Evolutionary conservation across 2,329 filamentous ascomycete species (phyloP).

Genomic region (Ceratocystis colombiana): DNA sequence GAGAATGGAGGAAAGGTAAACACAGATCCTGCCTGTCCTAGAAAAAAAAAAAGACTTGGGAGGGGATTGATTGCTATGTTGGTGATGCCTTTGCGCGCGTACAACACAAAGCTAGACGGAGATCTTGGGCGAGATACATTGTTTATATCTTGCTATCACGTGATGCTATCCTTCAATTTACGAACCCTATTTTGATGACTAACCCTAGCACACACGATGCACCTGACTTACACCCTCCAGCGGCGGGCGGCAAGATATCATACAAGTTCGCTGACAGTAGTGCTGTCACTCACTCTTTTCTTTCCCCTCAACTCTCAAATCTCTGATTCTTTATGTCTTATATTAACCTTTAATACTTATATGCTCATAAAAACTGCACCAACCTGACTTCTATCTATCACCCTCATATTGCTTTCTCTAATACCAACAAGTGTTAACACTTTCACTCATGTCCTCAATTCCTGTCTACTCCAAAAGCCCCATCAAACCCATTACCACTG

Average conservation of each 20-base stretch:
- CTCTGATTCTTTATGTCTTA: background rate
- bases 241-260: background rate
- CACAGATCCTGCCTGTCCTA: too few species aligned
- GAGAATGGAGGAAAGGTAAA: too few species aligned
- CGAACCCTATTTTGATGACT: background rate
- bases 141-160: background rate
- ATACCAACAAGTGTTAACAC: background rate
- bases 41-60: too few species aligned
- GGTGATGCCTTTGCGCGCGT: background rate
- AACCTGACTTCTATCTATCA: background rate
- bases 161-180: background rate
- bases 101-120: background rate
- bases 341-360: background rate
- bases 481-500: constrained; percentile 38
- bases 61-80: background rate
- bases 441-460: constrained; percentile 47
- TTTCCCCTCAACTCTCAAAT: background rate
- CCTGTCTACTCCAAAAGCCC: constrained; percentile 50
- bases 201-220: background rate
- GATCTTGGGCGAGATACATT: background rate
- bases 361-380: background rate
- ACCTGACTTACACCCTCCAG: background rate
- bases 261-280: background rate
- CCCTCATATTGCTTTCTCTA: background rate
- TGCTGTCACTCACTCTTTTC: background rate